phyloP scores from a whole-genome alignment of 768 basidiomycete species.

The Peribolospora baueri region DNA sequence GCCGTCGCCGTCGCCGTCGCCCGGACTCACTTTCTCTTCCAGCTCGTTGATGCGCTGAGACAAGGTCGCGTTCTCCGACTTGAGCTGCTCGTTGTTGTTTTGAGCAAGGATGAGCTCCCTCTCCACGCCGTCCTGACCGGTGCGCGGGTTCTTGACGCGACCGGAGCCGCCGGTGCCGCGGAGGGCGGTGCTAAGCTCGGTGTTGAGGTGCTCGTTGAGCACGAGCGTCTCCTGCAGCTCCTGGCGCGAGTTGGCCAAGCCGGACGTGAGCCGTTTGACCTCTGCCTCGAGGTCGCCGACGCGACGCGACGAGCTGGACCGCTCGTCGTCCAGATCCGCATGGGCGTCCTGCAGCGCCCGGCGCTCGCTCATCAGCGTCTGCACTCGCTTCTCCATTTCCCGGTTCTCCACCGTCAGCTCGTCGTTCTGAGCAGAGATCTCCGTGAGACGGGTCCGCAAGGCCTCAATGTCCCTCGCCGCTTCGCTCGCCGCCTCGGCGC shows the following conservation, averaged over 20 bases:
- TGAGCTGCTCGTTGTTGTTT: conserved; percentile 41
- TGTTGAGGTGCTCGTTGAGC: conserved; percentile 13
- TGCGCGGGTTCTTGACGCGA: conserved; percentile 1
- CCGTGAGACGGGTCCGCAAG: conserved; percentile 1
- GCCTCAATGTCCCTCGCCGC: conserved; percentile 9
- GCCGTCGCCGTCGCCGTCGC: too few relatives aligned
- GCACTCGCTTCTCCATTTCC: conserved; percentile 47
- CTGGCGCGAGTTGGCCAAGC: conserved; percentile 46
- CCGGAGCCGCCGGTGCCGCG: not conserved
- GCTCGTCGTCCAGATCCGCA: conserved; percentile 44
- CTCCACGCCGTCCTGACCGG: conserved; percentile 1
- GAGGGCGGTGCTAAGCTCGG: not conserved
- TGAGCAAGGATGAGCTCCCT: conserved; percentile 9
- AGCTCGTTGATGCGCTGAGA: conserved; percentile 58
- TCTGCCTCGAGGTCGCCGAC: conserved; percentile 62
- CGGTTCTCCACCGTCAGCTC: conserved; percentile 43
- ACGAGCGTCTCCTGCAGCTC: conserved; percentile 46
- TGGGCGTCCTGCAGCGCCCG: conserved; percentile 45
- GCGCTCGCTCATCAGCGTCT: conserved; percentile 49
- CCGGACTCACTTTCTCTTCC: conserved; percentile 31
- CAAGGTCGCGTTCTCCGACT: conserved; percentile 51
- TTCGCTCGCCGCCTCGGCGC: not conserved
- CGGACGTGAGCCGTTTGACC: conserved; percentile 46
- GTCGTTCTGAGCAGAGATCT: conserved; percentile 2
- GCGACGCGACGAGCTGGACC: too few relatives aligned